Evolutionary conservation across 768 basidiomycete genomes (phyloP).

Genomic region (Tulasnella sp.): DNA sequence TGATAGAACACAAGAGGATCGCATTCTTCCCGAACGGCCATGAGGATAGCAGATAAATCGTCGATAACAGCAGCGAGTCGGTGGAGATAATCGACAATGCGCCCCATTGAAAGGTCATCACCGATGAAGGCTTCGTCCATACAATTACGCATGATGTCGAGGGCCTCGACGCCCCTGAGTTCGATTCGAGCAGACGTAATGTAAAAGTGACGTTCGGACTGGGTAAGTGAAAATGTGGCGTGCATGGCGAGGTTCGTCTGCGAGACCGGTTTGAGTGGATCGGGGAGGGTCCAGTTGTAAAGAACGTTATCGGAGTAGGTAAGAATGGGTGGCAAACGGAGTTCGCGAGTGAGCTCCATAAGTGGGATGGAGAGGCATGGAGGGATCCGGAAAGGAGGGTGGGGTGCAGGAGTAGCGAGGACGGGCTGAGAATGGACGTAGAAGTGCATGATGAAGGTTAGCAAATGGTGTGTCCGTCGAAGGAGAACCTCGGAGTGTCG

Average conservation of each 20-base stretch:
- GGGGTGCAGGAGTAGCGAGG: constrained; percentile 6
- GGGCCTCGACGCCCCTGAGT: constrained; percentile 67
- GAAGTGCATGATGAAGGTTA: constrained; percentile 81
- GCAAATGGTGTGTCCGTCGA: constrained; percentile 78
- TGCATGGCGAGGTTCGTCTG: constrained; percentile 40
- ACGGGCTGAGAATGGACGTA: constrained; percentile 49
- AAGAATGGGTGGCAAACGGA: constrained; percentile 74
- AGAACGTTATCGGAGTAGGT: constrained; percentile 89
- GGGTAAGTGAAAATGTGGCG: constrained; percentile 54
- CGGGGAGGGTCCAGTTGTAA: constrained; percentile 44
- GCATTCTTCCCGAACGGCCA: constrained; percentile 54
- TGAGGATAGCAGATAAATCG: constrained; percentile 47
- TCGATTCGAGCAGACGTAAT: constrained; percentile 78
- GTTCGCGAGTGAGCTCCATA: constrained; percentile 49
- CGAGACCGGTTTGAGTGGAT: constrained; percentile 16
- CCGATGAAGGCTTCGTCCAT: constrained; percentile 86
- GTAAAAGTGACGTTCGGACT: constrained; percentile 80
- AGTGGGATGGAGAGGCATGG: constrained; percentile 59
- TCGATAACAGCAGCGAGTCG: constrained; percentile 53
- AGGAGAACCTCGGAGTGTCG: constrained; percentile 44
- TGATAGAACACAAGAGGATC: constrained; percentile 74
- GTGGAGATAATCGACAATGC: constrained; percentile 55
- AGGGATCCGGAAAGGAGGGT: constrained; percentile 49
- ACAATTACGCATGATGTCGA: constrained; percentile 71
- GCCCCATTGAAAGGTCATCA: constrained; percentile 47